Evolutionary conservation across 2,329 filamentous ascomycete species (phyloP), one percentile per base, ranked within the genome.

Genomic region (Cadophora sp.): DNA sequence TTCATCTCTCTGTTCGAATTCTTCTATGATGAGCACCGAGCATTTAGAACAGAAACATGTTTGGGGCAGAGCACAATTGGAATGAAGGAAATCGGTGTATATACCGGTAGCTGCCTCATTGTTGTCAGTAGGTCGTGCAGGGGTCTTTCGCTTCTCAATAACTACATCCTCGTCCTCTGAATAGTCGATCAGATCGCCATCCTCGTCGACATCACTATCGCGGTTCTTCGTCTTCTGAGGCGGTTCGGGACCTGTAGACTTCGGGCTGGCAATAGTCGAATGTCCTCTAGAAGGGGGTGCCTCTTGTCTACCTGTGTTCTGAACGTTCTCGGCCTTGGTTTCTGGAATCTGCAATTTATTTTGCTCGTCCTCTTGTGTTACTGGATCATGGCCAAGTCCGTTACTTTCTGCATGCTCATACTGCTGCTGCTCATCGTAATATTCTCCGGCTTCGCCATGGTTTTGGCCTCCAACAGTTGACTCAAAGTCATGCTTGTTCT

Each of bases 161-260:
- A 82, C 80, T n/a, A 78, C 81, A 65, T 56, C 33, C 36, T 71
- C 69, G n/a, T 68, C 66, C 3, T 86, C 83, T 27, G 83, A 82
- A 72, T 84, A 86, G 67, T 83, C 82, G 71, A 83, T 79, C n/a
- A 81, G 66, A 70, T 83, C 81, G 14, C 78, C 79, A n/a, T 79
- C 76, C 58, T 77, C 74, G 48, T 75, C 69, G 53, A 66, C 50
- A 51, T 65, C 66, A 20, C 43, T 59, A 33, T 50, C 27, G 30
- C 24, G 18, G n/a, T 45, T 47, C 24, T 64, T 16, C 13, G 41
- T 27, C 30, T 56, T 45, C 39, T 56, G n/a, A 9, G 22, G 14
- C 16, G 22, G 16, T 43, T 27, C 18, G 16, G 36, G 18, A 30
- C 33, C 16, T 30, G 48, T 20, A 30, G 36, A 27, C 24, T 51